A percentile compares a stretch with the other conserved stretches of the same genome.
These are phyloP conservation scores for Nitzschia sp. DNA, from an alignment of 108 stramenopile species.

Conservation along the genomic window DNA sequence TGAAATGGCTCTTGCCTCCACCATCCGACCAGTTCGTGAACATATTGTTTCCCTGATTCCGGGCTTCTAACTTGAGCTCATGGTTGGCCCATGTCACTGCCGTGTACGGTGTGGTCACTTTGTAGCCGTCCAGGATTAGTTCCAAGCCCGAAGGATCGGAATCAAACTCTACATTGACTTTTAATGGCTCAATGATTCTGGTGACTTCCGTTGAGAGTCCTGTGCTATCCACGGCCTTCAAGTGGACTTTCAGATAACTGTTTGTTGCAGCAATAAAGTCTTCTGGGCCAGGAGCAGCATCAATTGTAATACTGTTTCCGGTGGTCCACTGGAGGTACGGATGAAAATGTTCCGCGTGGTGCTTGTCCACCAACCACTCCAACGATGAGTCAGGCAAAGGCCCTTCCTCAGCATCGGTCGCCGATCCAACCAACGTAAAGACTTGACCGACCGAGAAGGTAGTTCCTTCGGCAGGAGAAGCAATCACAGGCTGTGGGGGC, in stretches of 20 bases:
- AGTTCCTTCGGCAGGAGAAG: constrained; percentile 6
- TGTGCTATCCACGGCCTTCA: constrained; percentile 18
- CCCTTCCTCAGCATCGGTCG: constrained; percentile 7
- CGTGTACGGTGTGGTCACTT: not conserved
- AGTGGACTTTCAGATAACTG: constrained; percentile 30
- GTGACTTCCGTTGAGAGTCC: constrained; percentile 22
- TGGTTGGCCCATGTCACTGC: not conserved
- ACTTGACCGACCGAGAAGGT: constrained; percentile 30
- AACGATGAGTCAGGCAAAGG: constrained; percentile 1
- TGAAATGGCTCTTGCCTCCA: not conserved
- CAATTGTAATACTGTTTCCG: not conserved
- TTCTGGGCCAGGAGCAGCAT: constrained; percentile 30
- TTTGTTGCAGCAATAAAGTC: constrained; percentile 37
- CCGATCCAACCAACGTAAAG: constrained; percentile 21
- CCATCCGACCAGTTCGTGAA: not conserved
- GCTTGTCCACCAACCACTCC: not conserved
- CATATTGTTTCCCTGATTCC: not conserved
- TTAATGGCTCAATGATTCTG: not conserved
- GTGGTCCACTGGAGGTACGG: not conserved
- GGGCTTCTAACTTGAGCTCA: not conserved
- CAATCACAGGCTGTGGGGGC: not conserved
- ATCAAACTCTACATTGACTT: not conserved
- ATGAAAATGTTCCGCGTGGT: not conserved
- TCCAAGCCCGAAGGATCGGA: not conserved
- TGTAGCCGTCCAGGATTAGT: not conserved